These are phyloP conservation scores for Pichia sp. DNA, from an alignment of 1,139 yeast species.

Conservation along the genomic window DNA sequence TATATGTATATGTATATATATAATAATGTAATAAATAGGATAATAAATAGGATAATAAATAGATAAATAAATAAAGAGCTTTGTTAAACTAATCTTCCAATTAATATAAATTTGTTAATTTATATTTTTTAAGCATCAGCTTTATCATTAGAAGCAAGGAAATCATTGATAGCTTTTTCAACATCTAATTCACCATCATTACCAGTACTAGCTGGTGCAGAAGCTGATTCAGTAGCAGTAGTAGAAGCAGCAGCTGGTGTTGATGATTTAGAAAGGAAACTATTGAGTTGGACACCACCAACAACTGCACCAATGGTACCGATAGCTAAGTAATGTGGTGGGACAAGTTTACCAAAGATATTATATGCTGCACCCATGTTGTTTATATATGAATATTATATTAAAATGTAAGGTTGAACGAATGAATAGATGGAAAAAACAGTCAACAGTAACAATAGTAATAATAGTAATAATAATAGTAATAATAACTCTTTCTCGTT, in stretches of 20 bases:
- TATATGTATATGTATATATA: no score
- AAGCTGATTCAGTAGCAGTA: constrained; percentile 26
- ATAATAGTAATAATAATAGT: no score
- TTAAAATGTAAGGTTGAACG: no score
- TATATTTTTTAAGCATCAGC: constrained; percentile 31
- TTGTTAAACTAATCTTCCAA: background rate
- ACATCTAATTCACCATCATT: constrained; percentile 63
- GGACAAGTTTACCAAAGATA: constrained; percentile 59
- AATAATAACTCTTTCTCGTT: no score
- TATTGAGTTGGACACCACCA: constrained; percentile 28
- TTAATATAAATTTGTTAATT: no score
- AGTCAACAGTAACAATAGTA: no score
- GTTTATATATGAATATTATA: no score
- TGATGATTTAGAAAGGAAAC: constrained; percentile 35
- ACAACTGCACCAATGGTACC: constrained; percentile 34
- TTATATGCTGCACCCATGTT: constrained; percentile 64
- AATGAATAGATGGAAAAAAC: no score
- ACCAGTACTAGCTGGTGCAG: constrained; percentile 33
- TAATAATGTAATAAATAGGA: background rate
- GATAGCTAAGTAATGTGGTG: constrained; percentile 47
- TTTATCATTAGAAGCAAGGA: constrained; percentile 21
- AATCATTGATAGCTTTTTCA: constrained; percentile 44
- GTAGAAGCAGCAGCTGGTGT: constrained; percentile 30
- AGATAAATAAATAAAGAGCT: background rate
- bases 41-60: constrained; percentile 2